Evolutionary conservation across 2,329 filamentous ascomycete species (phyloP).

Genomic region (Fusarium abutilonis): DNA sequence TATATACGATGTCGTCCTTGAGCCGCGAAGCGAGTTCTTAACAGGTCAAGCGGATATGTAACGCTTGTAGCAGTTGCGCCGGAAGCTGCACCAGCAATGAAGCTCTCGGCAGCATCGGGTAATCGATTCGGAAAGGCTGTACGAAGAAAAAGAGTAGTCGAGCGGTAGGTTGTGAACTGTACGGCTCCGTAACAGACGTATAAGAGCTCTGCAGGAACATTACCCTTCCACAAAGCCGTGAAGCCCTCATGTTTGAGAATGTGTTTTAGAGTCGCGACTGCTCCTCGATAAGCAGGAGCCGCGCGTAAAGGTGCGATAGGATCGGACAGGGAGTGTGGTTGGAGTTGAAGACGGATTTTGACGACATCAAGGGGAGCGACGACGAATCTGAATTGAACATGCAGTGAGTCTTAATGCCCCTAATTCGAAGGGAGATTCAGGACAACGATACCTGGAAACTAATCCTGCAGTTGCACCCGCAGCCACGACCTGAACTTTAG

Average conservation of each 20-base stretch:
- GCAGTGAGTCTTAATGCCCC: slow-evolving; percentile 25
- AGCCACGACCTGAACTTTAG: slow-evolving; percentile 64
- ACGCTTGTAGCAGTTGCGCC: slow-evolving; percentile 82
- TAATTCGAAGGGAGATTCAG: background rate
- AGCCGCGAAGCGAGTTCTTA: slow-evolving; percentile 95
- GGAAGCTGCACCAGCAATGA: slow-evolving; percentile 83
- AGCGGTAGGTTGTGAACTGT: slow-evolving; percentile 91
- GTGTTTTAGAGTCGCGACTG: slow-evolving; percentile 75
- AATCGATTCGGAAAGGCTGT: slow-evolving; percentile 58
- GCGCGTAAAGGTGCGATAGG: slow-evolving; percentile 68
- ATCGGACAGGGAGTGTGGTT: slow-evolving; percentile 84
- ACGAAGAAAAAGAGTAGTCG: slow-evolving; percentile 73
- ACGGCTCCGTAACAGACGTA: slow-evolving; percentile 90
- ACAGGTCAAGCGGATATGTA: slow-evolving; percentile 92
- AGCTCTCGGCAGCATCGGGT: slow-evolving; percentile 77
- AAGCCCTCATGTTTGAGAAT: slow-evolving; percentile 86
- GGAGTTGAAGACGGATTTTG: slow-evolving; percentile 96
- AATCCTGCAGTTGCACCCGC: slow-evolving; percentile 77
- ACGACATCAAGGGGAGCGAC: slow-evolving; percentile 96
- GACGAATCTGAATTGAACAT: slow-evolving; percentile 71
- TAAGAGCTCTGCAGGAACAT: slow-evolving; percentile 92
- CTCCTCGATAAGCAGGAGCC: slow-evolving; percentile 74
- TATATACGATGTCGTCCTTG: slow-evolving; percentile 88
- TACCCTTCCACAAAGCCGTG: slow-evolving; percentile 94
- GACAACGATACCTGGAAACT: slow-evolving; percentile 77